A percentile compares a stretch with the other conserved stretches of the same genome.
Conservation (phyloP, 257 asterid species). For the Nicotiana obtusifolia region DNA sequence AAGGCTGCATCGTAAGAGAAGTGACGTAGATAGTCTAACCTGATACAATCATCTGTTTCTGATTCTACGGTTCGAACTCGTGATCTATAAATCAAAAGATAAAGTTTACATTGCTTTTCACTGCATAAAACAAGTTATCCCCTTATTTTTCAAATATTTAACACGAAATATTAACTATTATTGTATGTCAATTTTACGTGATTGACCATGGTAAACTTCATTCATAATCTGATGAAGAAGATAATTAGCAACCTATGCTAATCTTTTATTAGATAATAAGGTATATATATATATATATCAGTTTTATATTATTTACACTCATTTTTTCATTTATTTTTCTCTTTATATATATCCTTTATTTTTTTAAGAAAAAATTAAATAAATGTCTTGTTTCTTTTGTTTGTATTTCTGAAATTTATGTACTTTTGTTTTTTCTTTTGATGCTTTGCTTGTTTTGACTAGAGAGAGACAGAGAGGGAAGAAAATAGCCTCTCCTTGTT, state of each 20-base stretch:
- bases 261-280: no score
- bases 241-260: no score
- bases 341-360: not conserved
- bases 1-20: no score
- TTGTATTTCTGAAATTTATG: conserved; percentile 13
- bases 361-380: not conserved
- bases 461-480: conserved; percentile 38
- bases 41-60: no score
- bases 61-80: no score
- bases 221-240: no score
- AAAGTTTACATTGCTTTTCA: not conserved
- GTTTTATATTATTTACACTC: no score
- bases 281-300: no score
- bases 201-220: not conserved
- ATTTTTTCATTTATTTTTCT: no score
- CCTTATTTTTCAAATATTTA: not conserved
- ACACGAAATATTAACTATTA: not conserved
- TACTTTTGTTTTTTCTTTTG: conserved; percentile 19
- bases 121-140: not conserved
- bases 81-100: not conserved
- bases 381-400: not conserved
- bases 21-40: no score
- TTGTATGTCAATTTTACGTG: not conserved
- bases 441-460: conserved; percentile 39
- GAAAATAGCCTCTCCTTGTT: conserved; percentile 27